These are phyloP conservation scores for Oidium heveae DNA, from an alignment of 2,329 filamentous ascomycete species.

Conservation along the genomic window DNA sequence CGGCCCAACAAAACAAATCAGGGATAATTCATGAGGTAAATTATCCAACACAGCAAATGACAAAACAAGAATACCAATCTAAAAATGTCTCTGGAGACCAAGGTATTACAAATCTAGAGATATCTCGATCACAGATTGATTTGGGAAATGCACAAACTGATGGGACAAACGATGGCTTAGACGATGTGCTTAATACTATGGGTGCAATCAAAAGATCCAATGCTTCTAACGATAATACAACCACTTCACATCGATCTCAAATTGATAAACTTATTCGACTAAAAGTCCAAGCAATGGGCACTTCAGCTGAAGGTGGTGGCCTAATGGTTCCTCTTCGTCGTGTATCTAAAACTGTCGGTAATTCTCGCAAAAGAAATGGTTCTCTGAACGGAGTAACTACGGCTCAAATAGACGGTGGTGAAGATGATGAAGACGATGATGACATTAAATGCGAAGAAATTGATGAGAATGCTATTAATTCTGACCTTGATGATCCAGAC, in stretches of 20 bases:
- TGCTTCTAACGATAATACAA: slow-evolving; percentile 23
- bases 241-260: slow-evolving; percentile 31
- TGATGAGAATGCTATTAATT: slow-evolving; percentile 95
- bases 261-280: slow-evolving; percentile 46
- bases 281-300: slow-evolving; percentile 38
- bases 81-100: slow-evolving; percentile 10
- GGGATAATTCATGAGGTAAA: slow-evolving; percentile 1
- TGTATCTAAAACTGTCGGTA: slow-evolving; percentile 11
- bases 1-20: slow-evolving; percentile 3
- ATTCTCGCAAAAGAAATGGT: not conserved
- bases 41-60: slow-evolving; percentile 2
- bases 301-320: slow-evolving; percentile 47
- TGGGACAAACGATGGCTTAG: slow-evolving; percentile 35
- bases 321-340: slow-evolving; percentile 41
- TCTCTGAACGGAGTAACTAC: slow-evolving; percentile 4
- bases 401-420: slow-evolving; percentile 31
- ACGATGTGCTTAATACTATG: slow-evolving; percentile 21
- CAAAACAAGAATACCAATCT: slow-evolving; percentile 8
- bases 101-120: slow-evolving; percentile 13
- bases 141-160: slow-evolving; percentile 42
- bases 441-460: slow-evolving; percentile 31
- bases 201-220: slow-evolving; percentile 29
- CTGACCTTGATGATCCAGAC: slow-evolving; percentile 84
- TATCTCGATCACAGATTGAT: slow-evolving; percentile 14
- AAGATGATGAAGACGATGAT: slow-evolving; percentile 27